Conservation (phyloP, 805 yeast species). For the Wickerhamiella occidentalis region DNA sequence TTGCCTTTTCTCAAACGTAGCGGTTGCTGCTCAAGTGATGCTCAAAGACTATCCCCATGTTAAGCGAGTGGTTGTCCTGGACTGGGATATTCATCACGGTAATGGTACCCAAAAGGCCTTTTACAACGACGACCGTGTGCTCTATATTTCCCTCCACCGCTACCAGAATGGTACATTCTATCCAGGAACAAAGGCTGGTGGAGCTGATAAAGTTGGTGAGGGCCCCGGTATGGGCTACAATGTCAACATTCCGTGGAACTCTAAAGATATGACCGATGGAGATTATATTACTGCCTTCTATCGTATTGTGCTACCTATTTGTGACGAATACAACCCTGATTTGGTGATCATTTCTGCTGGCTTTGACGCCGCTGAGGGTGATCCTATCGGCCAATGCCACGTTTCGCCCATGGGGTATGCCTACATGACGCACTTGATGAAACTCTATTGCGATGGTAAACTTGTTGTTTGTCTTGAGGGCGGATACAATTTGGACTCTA, state of each 20-base stretch:
- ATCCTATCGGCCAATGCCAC: conserved; percentile 90
- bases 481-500: conserved; percentile 87
- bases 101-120: conserved; percentile 96
- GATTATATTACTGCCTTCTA: conserved; percentile 89
- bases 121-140: conserved; percentile 74
- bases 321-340: conserved; percentile 84
- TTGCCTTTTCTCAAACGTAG: conserved; percentile 90
- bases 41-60: conserved; percentile 74
- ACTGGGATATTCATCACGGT: conserved; percentile 99
- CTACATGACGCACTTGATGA: conserved; percentile 86
- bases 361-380: conserved; percentile 98
- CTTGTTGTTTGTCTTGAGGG: conserved; percentile 88
- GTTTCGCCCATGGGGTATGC: conserved; percentile 94
- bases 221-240: conserved; percentile 79
- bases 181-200: conserved; percentile 81
- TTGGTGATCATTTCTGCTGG: conserved; percentile 88
- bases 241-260: conserved; percentile 89
- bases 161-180: conserved; percentile 86
- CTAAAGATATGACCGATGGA: conserved; percentile 85
- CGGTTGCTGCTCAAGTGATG: conserved; percentile 86
- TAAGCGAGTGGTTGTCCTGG: conserved; percentile 67
- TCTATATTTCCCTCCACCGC: conserved; percentile 84
- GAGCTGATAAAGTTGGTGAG: conserved; percentile 68
- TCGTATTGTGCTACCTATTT: conserved; percentile 74
- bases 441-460: conserved; percentile 78